Evolutionary conservation across 164 flowering plant species (phyloP), one percentile per base, ranked within the genome.

Genomic region (Houttuynia cordata): DNA sequence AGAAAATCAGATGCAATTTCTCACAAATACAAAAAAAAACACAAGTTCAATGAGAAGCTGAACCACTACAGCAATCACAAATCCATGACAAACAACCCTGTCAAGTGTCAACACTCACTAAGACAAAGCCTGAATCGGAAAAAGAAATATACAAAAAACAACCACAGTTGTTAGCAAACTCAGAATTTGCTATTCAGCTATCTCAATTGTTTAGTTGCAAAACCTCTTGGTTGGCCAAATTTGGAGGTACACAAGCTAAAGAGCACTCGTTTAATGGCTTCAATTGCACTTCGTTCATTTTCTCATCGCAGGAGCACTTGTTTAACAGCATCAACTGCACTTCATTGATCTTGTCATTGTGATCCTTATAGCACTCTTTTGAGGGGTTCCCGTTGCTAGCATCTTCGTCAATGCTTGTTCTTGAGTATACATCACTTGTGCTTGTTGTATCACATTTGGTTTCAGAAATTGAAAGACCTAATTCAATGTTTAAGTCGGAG

Each of bases 41-140:
- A 75, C 60, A 62, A 73, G 70, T 75, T 78, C 89, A 83, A 86
- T 80, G 70, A 68, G 51, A n/a, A 70, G 77, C 83, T 81, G 85
- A 83, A 81, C 80, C 70, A 53, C 79, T 68, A 53, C 68, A 37
- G 49, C 68, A 39, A 51, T 39, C 39, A 55, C 54, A 57, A 65
- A 30, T 60, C 64, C 58, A 52, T 22, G 24, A 19, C 59, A 34
- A 37, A 37, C 37, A 63, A 21, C 64, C 69, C 30, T 1, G 49
- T 10, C 14, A 42, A 42, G n/a, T 40, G 6, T 10, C 14, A 42
- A 42, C 49, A 42, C 49, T 10, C 61, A 24, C 54, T 61, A 39
- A 42, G 61, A 15, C 54, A 58, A 69, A 64, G 57, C 59, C 70
- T 23, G 57, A 45, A 58, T 55, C 39, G 45, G 8, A 37, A 39